Conservation (phyloP, 139 green algal species). For the Prasinococcaceae sp. region DNA sequence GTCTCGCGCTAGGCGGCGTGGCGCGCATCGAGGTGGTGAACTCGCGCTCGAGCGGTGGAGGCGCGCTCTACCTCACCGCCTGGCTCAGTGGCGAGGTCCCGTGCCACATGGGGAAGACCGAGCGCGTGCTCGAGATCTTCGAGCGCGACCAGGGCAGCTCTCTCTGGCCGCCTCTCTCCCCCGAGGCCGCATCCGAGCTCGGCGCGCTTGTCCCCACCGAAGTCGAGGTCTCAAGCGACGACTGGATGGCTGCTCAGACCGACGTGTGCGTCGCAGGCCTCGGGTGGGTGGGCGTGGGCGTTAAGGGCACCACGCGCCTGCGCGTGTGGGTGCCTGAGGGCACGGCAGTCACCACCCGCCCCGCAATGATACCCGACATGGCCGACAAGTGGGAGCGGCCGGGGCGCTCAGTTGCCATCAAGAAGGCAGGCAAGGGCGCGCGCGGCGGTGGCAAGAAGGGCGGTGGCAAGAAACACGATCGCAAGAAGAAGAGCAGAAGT, state of each 20-base stretch:
- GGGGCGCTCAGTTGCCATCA: no score
- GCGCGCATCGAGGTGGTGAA: slow-evolving; percentile 74
- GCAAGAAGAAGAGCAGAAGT: no score
- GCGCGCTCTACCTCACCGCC: slow-evolving; percentile 82
- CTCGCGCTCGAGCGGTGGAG: neutral
- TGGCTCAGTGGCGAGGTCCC: slow-evolving; percentile 58
- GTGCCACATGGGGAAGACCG: slow-evolving; percentile 72
- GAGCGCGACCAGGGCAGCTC: slow-evolving; percentile 36
- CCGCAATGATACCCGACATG: slow-evolving; percentile 69
- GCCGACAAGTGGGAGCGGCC: slow-evolving; percentile 54
- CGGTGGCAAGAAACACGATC: no score
- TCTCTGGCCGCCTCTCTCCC: slow-evolving; percentile 46
- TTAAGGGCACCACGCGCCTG: slow-evolving; percentile 50
- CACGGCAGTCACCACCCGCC: slow-evolving; percentile 61
- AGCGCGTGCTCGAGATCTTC: slow-evolving; percentile 46
- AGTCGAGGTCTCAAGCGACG: slow-evolving; percentile 33
- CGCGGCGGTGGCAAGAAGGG: no score
- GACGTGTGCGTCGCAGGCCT: slow-evolving; percentile 46
- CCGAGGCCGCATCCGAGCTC: slow-evolving; percentile 18
- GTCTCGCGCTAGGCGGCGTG: slow-evolving; percentile 53
- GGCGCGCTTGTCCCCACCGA: slow-evolving; percentile 31
- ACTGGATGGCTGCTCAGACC: slow-evolving; percentile 19
- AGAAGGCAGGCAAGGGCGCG: no score
- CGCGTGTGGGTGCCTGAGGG: slow-evolving; percentile 61
- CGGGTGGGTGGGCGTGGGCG: slow-evolving; percentile 75